phyloP scores from a whole-genome alignment of 495 filamentous ascomycete genomes.

The Annulohypoxylon nitens region DNA sequence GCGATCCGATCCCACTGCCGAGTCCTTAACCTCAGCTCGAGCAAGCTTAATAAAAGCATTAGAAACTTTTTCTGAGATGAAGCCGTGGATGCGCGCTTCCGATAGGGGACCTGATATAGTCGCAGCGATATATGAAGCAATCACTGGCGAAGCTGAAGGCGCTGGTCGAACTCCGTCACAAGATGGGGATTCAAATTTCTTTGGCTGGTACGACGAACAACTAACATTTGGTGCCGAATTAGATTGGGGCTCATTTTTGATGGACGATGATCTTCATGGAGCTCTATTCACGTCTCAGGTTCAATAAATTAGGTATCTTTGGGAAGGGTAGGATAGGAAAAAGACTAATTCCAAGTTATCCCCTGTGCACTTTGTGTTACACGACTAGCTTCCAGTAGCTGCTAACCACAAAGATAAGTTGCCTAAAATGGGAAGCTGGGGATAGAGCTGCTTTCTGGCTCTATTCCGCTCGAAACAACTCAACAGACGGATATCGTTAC shows the following conservation, averaged over 20 bases:
- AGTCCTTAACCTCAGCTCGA: slow-evolving; percentile 31
- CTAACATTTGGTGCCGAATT: slow-evolving; percentile 41
- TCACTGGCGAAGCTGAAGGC: slow-evolving; percentile 39
- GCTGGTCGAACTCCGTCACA: slow-evolving; percentile 41
- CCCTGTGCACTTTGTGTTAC: too few species aligned
- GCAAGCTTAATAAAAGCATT: slow-evolving; percentile 44
- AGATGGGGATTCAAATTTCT: slow-evolving; percentile 45
- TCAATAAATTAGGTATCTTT: not conserved
- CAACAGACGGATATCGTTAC: not conserved
- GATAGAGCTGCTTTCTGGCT: too few species aligned
- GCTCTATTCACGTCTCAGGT: slow-evolving; percentile 26
- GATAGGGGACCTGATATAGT: slow-evolving; percentile 44
- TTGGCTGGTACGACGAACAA: slow-evolving; percentile 50
- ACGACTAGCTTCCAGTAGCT: not conserved
- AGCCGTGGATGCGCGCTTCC: slow-evolving; percentile 46
- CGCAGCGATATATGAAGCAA: slow-evolving; percentile 44
- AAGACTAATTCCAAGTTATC: too few species aligned
- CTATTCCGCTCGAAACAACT: too few species aligned
- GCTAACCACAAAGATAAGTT: too few species aligned
- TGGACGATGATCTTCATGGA: slow-evolving; percentile 42
- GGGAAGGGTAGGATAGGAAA: too few species aligned
- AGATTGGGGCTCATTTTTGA: slow-evolving; percentile 46
- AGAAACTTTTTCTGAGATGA: slow-evolving; percentile 48
- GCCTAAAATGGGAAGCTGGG: too few species aligned
- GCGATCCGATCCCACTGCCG: slow-evolving; percentile 27